These are phyloP conservation scores for Dispira simplex DNA, from an alignment of 192 early-diverging fungal genomes.

Conservation along the genomic window DNA sequence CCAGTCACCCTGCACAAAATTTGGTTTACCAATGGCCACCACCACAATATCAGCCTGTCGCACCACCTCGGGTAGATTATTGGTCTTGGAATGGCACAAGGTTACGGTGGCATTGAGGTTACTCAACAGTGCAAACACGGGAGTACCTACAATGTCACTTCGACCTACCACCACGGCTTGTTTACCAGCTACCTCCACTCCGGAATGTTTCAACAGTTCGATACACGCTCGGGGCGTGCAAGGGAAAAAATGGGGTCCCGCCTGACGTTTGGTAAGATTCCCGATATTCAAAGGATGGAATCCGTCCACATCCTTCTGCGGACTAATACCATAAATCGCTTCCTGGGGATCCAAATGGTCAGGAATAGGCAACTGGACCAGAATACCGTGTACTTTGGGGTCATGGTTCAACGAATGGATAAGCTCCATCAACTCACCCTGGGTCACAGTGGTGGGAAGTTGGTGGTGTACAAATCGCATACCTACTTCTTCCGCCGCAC, in stretches of 20 bases:
- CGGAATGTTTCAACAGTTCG: constrained; percentile 58
- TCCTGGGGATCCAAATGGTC: constrained; percentile 63
- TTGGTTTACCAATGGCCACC: constrained; percentile 69
- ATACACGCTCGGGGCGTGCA: constrained; percentile 96
- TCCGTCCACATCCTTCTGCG: constrained; percentile 95
- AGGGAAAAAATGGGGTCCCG: constrained; percentile 71
- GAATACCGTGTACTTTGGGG: constrained; percentile 72
- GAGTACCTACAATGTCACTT: constrained; percentile 87
- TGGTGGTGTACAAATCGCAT: constrained; percentile 59
- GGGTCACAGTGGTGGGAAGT: constrained; percentile 44
- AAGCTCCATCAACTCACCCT: constrained; percentile 46
- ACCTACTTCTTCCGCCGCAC: constrained; percentile 74
- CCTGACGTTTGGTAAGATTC: constrained; percentile 64
- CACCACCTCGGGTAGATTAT: constrained; percentile 60
- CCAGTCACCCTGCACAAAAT: constrained; percentile 85
- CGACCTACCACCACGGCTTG: constrained; percentile 91
- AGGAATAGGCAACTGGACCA: constrained; percentile 93
- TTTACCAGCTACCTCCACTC: constrained; percentile 62
- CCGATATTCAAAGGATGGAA: constrained; percentile 95
- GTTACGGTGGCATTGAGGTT: constrained; percentile 82
- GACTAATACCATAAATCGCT: constrained; percentile 73
- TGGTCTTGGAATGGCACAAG: constrained; percentile 79
- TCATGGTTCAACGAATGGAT: constrained; percentile 69
- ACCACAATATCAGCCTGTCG: constrained; percentile 77
- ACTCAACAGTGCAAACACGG: constrained; percentile 70